A percentile compares a stretch with the other conserved stretches of the same genome.
Evolutionary conservation across 106 monocot genomes (phyloP).

Genomic region (Cymbidium sinense): DNA sequence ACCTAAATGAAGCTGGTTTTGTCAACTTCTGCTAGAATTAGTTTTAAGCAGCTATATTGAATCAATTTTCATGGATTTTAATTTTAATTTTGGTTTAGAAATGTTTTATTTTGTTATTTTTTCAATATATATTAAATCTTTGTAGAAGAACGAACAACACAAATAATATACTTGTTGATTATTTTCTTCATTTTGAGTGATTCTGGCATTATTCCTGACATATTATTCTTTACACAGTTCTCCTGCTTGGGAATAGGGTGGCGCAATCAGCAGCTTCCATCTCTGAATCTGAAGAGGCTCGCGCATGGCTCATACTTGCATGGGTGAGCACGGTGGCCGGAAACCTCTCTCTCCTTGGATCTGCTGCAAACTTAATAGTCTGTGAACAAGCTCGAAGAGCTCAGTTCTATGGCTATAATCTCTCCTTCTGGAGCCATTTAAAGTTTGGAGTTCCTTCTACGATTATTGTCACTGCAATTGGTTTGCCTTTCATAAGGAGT

Average conservation of each 20-base stretch:
- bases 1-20: no score
- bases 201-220: no score
- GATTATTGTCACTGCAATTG: slow-evolving; percentile 37
- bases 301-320: slow-evolving; percentile 58
- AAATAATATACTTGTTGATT: no score
- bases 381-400: slow-evolving; percentile 52
- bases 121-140: no score
- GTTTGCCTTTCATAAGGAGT: slow-evolving; percentile 36
- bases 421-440: slow-evolving; percentile 50
- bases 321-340: slow-evolving; percentile 76
- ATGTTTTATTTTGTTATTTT: no score
- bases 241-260: slow-evolving; percentile 56
- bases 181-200: no score
- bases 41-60: no score
- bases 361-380: slow-evolving; percentile 67
- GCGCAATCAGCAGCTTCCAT: slow-evolving; percentile 51
- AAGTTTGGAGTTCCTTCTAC: slow-evolving; percentile 61
- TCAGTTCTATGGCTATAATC: slow-evolving; percentile 35
- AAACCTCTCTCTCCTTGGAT: slow-evolving; percentile 57
- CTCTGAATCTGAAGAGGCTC: slow-evolving; percentile 37
- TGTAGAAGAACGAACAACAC: no score
- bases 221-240: slow-evolving; percentile 26
- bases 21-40: no score
- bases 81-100: no score
- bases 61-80: no score